Conservation (phyloP, 148 eudicot species). For the Polygonum aviculare region DNA sequence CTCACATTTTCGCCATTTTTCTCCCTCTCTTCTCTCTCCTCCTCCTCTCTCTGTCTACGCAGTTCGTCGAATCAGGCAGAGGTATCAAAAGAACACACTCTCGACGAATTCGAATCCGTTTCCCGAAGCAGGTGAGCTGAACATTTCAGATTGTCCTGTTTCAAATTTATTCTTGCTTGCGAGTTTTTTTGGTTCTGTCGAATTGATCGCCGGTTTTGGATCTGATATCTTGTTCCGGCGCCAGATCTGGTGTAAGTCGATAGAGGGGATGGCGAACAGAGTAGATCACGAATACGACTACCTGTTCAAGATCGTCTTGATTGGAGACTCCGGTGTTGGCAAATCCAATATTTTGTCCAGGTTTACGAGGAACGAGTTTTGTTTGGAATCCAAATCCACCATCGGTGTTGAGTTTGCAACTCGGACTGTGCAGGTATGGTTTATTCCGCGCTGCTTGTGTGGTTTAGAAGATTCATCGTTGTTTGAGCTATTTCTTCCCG, state of each 20-base stretch:
- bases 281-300: slow-evolving; percentile 73
- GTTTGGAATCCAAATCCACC: slow-evolving; percentile 69
- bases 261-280: slow-evolving; percentile 39
- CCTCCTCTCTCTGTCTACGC: slow-evolving; percentile 6
- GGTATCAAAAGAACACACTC: background rate
- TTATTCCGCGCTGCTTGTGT: background rate
- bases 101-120: background rate
- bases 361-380: slow-evolving; percentile 68
- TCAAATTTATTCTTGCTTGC: background rate
- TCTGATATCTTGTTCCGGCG: slow-evolving; percentile 18
- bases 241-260: slow-evolving; percentile 19
- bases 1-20: slow-evolving; percentile 8
- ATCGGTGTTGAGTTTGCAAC: slow-evolving; percentile 75
- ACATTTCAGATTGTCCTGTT: background rate
- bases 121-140: slow-evolving; percentile 1
- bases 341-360: slow-evolving; percentile 65
- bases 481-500: background rate
- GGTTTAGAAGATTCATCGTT: background rate
- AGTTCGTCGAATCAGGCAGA: slow-evolving; percentile 1
- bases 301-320: slow-evolving; percentile 66
- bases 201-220: slow-evolving; percentile 14
- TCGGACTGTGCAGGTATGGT: slow-evolving; percentile 53
- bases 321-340: slow-evolving; percentile 70
- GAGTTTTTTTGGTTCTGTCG: background rate
- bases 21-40: background rate